A percentile compares a stretch with the other conserved stretches of the same genome.
phyloP scores from a whole-genome alignment of 2,329 filamentous ascomycete species.

The Arthrobotrys megalospora region DNA sequence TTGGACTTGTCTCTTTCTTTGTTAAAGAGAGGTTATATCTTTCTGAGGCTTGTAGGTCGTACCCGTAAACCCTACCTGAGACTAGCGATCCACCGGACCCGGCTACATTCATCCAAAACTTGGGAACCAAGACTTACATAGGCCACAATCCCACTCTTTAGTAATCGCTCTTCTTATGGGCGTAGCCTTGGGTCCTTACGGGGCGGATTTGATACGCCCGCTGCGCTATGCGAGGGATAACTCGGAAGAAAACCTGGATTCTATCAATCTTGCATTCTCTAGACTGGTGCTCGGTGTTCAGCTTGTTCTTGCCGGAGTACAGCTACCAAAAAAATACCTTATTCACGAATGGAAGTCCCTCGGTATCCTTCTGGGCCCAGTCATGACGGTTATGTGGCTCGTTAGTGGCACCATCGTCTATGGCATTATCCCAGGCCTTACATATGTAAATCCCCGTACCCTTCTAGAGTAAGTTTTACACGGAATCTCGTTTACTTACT shows the following conservation, averaged over 20 bases:
- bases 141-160: constrained; percentile 19
- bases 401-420: constrained; percentile 83
- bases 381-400: constrained; percentile 91
- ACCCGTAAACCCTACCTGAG: constrained; percentile 65
- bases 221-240: constrained; percentile 78
- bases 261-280: constrained; percentile 85
- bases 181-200: constrained; percentile 82
- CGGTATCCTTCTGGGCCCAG: constrained; percentile 81
- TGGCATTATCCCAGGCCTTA: constrained; percentile 79
- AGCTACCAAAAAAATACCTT: constrained; percentile 87
- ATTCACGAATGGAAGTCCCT: constrained; percentile 83
- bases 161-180: constrained; percentile 77
- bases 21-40: constrained; percentile 92
- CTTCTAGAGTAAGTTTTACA: neutral
- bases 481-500: constrained; percentile 5
- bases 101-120: neutral
- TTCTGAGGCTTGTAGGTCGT: constrained; percentile 81
- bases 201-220: constrained; percentile 81
- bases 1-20: constrained; percentile 89
- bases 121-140: neutral
- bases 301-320: constrained; percentile 87
- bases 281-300: constrained; percentile 91
- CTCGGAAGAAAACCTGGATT: constrained; percentile 74
- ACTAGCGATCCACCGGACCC: neutral
- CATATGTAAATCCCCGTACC: constrained; percentile 69